Evolutionary conservation across 305 asterid species (phyloP).

Genomic region (Fraxinus dipetala): DNA sequence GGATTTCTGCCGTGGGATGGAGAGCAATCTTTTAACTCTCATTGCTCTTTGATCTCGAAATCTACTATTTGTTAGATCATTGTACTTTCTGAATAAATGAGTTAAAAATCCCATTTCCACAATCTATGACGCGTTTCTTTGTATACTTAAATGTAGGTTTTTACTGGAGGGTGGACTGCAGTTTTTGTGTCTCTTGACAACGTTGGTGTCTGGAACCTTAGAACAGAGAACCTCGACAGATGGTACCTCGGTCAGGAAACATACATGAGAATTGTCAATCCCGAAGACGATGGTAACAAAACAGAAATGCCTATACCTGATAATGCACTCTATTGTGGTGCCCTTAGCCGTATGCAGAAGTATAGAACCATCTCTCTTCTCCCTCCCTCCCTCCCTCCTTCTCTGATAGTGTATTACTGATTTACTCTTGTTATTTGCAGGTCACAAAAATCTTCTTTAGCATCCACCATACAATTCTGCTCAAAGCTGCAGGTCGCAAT

Average conservation of each 20-base stretch:
- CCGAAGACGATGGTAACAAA: constrained; percentile 62
- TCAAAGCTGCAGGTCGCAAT: constrained; percentile 28
- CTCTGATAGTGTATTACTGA: neutral
- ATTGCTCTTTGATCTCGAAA: neutral
- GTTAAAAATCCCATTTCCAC: neutral
- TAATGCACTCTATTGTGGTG: constrained; percentile 86
- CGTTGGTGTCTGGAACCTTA: constrained; percentile 88
- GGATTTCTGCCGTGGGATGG: neutral
- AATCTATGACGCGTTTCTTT: neutral
- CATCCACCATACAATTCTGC: constrained; percentile 30
- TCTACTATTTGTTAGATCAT: neutral
- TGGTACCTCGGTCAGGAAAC: constrained; percentile 99
- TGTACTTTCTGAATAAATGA: neutral
- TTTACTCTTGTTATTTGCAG: constrained; percentile 38
- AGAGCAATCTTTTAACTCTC: neutral
- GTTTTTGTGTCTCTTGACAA: constrained; percentile 68
- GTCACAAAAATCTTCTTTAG: constrained; percentile 49
- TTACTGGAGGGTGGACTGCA: constrained; percentile 93
- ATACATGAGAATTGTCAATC: constrained; percentile 73
- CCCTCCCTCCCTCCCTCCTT: neutral
- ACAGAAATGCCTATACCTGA: constrained; percentile 73
- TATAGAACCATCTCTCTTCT: constrained; percentile 9
- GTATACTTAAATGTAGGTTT: constrained; percentile 41
- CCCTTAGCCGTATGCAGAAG: constrained; percentile 62
- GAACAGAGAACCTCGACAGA: constrained; percentile 86